phyloP scores from a whole-genome alignment of 495 filamentous ascomycete genomes.

The Bathelium albidoporum region DNA sequence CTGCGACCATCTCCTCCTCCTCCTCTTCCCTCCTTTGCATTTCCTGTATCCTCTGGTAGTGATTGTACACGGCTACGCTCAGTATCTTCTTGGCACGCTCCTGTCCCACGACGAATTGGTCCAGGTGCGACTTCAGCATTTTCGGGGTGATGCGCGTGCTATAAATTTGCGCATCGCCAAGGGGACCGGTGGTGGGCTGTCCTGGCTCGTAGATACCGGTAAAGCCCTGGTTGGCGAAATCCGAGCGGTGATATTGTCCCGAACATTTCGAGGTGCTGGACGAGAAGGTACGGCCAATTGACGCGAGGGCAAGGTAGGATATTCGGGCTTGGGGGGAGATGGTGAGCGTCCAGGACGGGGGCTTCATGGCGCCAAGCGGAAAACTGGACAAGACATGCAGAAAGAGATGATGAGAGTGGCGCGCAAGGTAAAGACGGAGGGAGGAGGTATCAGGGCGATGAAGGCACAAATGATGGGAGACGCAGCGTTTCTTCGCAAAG shows the following conservation, averaged over 20 bases:
- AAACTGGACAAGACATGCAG: neutral
- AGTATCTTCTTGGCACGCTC: constrained; percentile 92
- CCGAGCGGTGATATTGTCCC: constrained; percentile 45
- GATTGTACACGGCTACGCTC: constrained; percentile 91
- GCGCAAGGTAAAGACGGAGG: too few species aligned
- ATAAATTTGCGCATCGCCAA: constrained; percentile 22
- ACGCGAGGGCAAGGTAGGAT: constrained; percentile 35
- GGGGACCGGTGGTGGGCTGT: constrained; percentile 35
- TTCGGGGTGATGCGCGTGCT: constrained; percentile 55
- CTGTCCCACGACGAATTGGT: constrained; percentile 94
- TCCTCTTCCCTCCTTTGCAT: constrained; percentile 66
- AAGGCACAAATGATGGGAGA: too few species aligned
- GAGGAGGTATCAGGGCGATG: too few species aligned
- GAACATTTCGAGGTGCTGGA: constrained; percentile 1
- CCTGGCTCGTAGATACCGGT: constrained; percentile 68
- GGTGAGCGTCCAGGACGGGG: neutral
- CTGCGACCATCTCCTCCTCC: constrained; percentile 52
- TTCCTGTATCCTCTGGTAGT: constrained; percentile 83
- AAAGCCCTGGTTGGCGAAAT: constrained; percentile 57
- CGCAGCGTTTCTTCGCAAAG: neutral
- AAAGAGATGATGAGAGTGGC: too few species aligned
- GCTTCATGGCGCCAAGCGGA: neutral
- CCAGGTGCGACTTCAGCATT: constrained; percentile 78
- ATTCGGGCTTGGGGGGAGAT: constrained; percentile 25
- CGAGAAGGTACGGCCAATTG: constrained; percentile 20